These are phyloP conservation scores for Phlegmacium glaucopus DNA, from an alignment of 768 basidiomycete genomes.

Conservation along the genomic window DNA sequence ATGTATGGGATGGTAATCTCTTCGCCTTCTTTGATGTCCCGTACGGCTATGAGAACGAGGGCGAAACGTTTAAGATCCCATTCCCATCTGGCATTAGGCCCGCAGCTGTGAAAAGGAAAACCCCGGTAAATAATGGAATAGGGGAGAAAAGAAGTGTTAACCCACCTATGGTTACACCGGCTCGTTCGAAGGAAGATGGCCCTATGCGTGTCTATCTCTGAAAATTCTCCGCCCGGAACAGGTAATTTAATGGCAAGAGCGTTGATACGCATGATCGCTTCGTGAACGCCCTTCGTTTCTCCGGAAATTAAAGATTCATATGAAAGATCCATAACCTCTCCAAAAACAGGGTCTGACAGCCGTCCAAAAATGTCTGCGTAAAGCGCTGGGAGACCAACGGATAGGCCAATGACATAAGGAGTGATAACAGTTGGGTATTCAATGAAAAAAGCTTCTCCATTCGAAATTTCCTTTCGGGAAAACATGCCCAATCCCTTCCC, in stretches of 20 bases:
- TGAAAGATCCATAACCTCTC: constrained; percentile 20
- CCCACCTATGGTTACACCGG: constrained; percentile 40
- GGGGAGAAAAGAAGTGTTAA: neutral
- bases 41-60: constrained; percentile 29
- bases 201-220: constrained; percentile 28
- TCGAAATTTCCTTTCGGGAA: constrained; percentile 15
- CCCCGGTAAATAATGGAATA: neutral
- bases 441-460: constrained; percentile 20
- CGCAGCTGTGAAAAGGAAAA: constrained; percentile 26
- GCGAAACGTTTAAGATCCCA: constrained; percentile 33
- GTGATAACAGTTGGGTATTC: constrained; percentile 32
- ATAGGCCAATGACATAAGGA: constrained; percentile 27
- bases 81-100: constrained; percentile 36
- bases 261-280: constrained; percentile 29
- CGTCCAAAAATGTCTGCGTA: constrained; percentile 23
- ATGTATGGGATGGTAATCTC: constrained; percentile 39
- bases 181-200: constrained; percentile 34
- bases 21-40: constrained; percentile 29
- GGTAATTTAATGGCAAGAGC: constrained; percentile 29
- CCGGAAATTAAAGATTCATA: neutral
- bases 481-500: constrained; percentile 26
- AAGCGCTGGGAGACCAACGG: constrained; percentile 18
- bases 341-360: constrained; percentile 16
- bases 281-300: constrained; percentile 13
- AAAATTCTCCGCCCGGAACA: constrained; percentile 18